Evolutionary conservation across 2,329 filamentous ascomycete genomes (phyloP).

Genomic region (Colletotrichum magnum): DNA sequence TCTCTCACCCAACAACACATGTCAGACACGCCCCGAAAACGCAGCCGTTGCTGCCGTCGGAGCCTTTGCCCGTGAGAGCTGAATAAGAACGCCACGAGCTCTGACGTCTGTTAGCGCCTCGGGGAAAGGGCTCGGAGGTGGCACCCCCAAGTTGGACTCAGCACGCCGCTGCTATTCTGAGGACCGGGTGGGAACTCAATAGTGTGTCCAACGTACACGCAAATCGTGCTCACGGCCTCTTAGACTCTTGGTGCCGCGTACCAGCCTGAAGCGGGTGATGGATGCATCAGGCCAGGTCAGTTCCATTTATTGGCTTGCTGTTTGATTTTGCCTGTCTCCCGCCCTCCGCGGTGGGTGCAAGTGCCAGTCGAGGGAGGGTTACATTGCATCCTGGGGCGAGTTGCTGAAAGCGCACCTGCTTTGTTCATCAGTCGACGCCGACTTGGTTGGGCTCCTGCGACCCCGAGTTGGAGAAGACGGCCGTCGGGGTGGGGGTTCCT

Average conservation of each 20-base stretch:
- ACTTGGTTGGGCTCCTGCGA: conserved; percentile 13
- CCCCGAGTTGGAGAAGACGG: neutral
- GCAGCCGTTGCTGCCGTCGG: conserved; percentile 22
- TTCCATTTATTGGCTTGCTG: conserved; percentile 21
- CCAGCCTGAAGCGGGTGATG: conserved; percentile 16
- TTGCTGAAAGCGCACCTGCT: conserved; percentile 17
- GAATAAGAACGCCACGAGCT: neutral
- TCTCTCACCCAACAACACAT: conserved; percentile 11
- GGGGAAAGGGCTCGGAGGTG: conserved; percentile 9
- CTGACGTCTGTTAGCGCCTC: conserved; percentile 2
- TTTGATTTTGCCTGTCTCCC: conserved; percentile 3
- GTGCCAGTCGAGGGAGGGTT: conserved; percentile 24
- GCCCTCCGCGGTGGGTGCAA: conserved; percentile 17
- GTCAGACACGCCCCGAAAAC: conserved; percentile 13
- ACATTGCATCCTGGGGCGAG: conserved; percentile 15
- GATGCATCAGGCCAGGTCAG: conserved; percentile 9
- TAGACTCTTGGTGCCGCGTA: neutral
- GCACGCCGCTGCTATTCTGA: conserved; percentile 16
- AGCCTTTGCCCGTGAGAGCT: conserved; percentile 8
- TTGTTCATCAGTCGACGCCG: conserved; percentile 6
- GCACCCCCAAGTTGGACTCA: conserved; percentile 6
- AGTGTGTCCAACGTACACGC: neutral
- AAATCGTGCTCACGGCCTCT: conserved; percentile 6
- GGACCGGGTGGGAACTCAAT: neutral
- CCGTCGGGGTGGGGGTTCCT: conserved; percentile 14